Evolutionary conservation across 495 filamentous ascomycete genomes (phyloP).

Genomic region (Neurospora terricola): DNA sequence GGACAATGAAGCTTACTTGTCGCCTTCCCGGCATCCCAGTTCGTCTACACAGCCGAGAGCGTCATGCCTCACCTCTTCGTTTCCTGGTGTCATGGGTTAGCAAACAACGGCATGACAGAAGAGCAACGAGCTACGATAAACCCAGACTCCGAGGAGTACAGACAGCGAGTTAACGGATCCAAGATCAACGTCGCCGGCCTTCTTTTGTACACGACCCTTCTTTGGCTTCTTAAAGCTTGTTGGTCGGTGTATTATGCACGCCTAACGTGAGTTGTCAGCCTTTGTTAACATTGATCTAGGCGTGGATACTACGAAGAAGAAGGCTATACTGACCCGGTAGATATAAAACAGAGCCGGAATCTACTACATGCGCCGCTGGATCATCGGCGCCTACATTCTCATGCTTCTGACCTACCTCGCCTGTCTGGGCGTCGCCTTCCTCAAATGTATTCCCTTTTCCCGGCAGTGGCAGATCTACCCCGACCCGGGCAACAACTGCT

Average conservation of each 20-base stretch:
- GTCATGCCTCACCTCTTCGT: constrained; percentile 24
- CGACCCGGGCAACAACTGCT: constrained; percentile 36
- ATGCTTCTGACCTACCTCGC: constrained; percentile 40
- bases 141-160: constrained; percentile 31
- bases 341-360: constrained; percentile 27
- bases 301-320: neutral
- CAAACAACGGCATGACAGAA: constrained; percentile 48
- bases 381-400: constrained; percentile 35
- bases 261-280: constrained; percentile 34
- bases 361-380: constrained; percentile 32
- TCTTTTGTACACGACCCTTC: constrained; percentile 44
- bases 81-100: constrained; percentile 20
- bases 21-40: constrained; percentile 13
- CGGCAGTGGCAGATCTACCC: constrained; percentile 53
- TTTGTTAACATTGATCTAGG: neutral
- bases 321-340: neutral
- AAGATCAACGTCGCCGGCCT: constrained; percentile 48
- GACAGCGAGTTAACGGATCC: constrained; percentile 42
- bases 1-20: neutral
- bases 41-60: constrained; percentile 29
- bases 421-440: constrained; percentile 31
- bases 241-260: constrained; percentile 50
- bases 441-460: constrained; percentile 36
- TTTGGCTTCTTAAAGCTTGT: constrained; percentile 49
- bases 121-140: constrained; percentile 33